Percentiles rank a stretch among this genome's conserved stretches.
phyloP scores from a whole-genome alignment of 306 rosid genomes.

The Gastrolobium bilobum region DNA sequence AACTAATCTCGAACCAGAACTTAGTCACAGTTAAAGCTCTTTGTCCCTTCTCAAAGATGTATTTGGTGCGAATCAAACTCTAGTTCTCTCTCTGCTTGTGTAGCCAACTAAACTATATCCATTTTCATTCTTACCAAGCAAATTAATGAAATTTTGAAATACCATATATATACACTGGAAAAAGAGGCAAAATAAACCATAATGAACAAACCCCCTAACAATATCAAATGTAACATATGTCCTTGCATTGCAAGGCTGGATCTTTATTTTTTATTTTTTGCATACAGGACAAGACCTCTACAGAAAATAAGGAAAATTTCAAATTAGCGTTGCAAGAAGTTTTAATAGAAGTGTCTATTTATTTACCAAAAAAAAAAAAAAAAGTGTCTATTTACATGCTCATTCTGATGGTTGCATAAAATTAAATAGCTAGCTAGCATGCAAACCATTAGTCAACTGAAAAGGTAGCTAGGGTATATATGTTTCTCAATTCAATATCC shows the following conservation, averaged over 20 bases:
- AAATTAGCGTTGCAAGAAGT: background rate
- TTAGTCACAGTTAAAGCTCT: too few species aligned
- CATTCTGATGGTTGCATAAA: background rate
- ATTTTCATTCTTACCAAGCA: background rate
- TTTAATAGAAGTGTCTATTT: background rate
- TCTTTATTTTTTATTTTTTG: background rate
- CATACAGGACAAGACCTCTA: too few species aligned
- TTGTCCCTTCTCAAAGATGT: too few species aligned
- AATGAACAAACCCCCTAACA: background rate
- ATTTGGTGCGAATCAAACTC: too few species aligned
- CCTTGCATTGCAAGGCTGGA: slow-evolving; percentile 4
- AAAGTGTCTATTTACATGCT: background rate
- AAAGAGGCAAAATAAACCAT: background rate
- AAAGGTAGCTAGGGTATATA: too few species aligned
- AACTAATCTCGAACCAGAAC: too few species aligned
- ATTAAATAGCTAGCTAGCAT: too few species aligned
- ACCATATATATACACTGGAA: background rate
- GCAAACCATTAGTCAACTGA: too few species aligned
- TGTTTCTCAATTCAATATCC: too few species aligned
- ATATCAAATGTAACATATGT: background rate
- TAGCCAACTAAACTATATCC: too few species aligned
- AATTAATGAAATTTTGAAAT: background rate
- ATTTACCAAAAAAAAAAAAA: too few species aligned
- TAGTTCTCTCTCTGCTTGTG: too few species aligned
- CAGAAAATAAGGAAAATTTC: background rate